Conservation (phyloP, 441 rosid species). For the Kokia cookei region DNA sequence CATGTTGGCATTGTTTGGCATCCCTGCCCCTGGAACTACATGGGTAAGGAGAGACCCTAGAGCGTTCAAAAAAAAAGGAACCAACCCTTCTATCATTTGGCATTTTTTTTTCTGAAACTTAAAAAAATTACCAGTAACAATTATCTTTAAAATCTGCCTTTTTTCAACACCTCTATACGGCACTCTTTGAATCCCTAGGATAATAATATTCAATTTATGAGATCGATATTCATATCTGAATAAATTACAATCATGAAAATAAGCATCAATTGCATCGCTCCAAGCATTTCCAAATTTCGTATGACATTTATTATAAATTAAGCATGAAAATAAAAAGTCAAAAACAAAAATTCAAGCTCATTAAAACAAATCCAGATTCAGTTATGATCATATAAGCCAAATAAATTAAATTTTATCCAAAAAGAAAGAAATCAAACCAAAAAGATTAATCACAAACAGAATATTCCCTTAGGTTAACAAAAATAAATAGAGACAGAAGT, state of each 20-base stretch:
- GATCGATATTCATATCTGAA: neutral
- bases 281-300: neutral
- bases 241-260: neutral
- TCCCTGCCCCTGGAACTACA: slow-evolving; percentile 31
- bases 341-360: neutral
- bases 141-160: slow-evolving; percentile 3
- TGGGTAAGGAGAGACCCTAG: slow-evolving; percentile 46
- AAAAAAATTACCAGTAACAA: slow-evolving; percentile 8
- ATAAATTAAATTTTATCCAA: neutral
- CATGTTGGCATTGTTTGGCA: slow-evolving; percentile 16
- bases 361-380: neutral
- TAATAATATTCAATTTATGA: neutral
- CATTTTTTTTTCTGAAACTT: slow-evolving; percentile 13
- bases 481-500: neutral
- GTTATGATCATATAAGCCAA: neutral
- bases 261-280: neutral
- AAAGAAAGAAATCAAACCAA: neutral
- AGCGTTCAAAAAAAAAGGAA: slow-evolving; percentile 13
- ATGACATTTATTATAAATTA: neutral
- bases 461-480: neutral
- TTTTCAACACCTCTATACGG: slow-evolving; percentile 4
- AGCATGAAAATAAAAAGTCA: neutral
- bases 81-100: slow-evolving; percentile 28
- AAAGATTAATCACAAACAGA: neutral
- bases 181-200: slow-evolving; percentile 7